Conservation (phyloP, 83 land plant genomes). For the Picea abies region DNA sequence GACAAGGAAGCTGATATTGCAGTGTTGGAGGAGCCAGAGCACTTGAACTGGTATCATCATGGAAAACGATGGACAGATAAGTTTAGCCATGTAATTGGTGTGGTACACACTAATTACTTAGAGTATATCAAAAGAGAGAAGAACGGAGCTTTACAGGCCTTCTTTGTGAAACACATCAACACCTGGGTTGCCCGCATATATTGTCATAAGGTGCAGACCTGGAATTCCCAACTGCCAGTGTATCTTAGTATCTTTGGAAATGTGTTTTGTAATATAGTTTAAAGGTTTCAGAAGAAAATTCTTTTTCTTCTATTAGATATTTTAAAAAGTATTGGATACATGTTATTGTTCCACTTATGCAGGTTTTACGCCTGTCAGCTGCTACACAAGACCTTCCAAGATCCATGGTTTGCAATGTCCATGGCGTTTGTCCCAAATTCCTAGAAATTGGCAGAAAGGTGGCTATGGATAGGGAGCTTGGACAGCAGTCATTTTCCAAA, state of each 20-base stretch:
- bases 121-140: constrained; percentile 97
- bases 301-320: neutral
- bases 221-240: neutral
- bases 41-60: constrained; percentile 97
- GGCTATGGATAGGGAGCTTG: constrained; percentile 65
- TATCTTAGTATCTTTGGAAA: neutral
- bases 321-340: neutral
- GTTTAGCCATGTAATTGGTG: constrained; percentile 93
- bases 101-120: constrained; percentile 97
- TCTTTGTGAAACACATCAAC: constrained; percentile 92
- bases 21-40: constrained; percentile 97
- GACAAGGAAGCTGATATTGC: constrained; percentile 95
- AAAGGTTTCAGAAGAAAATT: neutral
- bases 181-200: constrained; percentile 83
- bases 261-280: neutral
- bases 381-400: constrained; percentile 94
- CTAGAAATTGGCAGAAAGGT: constrained; percentile 78
- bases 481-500: constrained; percentile 69
- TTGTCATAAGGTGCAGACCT: constrained; percentile 77
- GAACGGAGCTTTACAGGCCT: constrained; percentile 91
- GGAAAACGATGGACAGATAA: constrained; percentile 98
- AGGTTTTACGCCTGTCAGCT: constrained; percentile 95
- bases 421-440: constrained; percentile 97
- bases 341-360: constrained; percentile 8
- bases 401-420: constrained; percentile 92